Evolutionary conservation across 148 eudicot genomes (phyloP).

Genomic region (Fagopyrum tataricum): DNA sequence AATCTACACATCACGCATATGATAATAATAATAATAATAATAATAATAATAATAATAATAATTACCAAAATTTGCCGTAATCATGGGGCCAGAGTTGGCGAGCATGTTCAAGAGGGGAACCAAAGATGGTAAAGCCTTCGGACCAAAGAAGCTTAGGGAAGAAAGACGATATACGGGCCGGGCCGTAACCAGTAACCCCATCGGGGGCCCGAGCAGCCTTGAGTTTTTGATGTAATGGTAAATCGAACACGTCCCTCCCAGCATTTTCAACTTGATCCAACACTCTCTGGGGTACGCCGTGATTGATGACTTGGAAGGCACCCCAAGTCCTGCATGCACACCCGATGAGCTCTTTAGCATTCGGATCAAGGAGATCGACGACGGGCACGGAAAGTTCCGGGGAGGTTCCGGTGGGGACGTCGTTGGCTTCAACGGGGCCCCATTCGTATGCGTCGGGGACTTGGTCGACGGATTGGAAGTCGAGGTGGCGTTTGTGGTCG

Average conservation of each 20-base stretch:
- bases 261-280: constrained; percentile 29
- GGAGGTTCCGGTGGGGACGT: background rate
- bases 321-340: constrained; percentile 63
- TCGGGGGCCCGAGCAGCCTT: constrained; percentile 39
- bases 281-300: constrained; percentile 23
- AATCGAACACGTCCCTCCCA: constrained; percentile 34
- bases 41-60: background rate
- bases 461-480: constrained; percentile 1
- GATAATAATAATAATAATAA: background rate
- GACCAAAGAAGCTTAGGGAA: constrained; percentile 58
- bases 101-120: constrained; percentile 74
- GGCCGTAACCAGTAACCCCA: constrained; percentile 51
- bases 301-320: constrained; percentile 46
- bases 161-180: constrained; percentile 45
- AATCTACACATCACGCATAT: background rate
- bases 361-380: constrained; percentile 32
- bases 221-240: constrained; percentile 50
- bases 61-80: constrained; percentile 56
- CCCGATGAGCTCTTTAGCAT: constrained; percentile 28
- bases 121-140: constrained; percentile 82
- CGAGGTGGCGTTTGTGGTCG: constrained; percentile 5
- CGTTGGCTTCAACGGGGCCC: constrained; percentile 1
- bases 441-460: constrained; percentile 10
- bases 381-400: constrained; percentile 22
- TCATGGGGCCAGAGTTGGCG: constrained; percentile 80